These are phyloP conservation scores for Amanita brunnescens DNA, from an alignment of 768 basidiomycete species.

Conservation along the genomic window DNA sequence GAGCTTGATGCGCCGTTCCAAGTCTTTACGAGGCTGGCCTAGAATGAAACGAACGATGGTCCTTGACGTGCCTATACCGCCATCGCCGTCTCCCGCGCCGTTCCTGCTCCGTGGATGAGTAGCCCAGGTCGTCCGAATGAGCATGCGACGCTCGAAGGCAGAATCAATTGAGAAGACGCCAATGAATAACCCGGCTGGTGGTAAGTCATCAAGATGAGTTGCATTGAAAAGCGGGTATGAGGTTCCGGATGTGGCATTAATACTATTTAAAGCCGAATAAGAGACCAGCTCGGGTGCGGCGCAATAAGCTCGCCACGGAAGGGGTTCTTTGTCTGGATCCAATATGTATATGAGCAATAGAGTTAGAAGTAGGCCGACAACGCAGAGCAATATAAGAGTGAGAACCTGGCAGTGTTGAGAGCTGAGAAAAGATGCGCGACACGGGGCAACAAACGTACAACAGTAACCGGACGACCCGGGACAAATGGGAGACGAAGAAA, in stretches of 20 bases:
- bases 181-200: conserved; percentile 80
- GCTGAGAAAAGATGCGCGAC: conserved; percentile 1
- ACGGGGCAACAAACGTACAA: conserved; percentile 42
- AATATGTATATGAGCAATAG: conserved; percentile 85
- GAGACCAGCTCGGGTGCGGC: conserved; percentile 44
- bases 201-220: conserved; percentile 55
- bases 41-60: conserved; percentile 86
- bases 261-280: conserved; percentile 31
- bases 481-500: conserved; percentile 67
- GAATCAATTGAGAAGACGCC: conserved; percentile 90
- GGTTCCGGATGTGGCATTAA: conserved; percentile 24
- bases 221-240: conserved; percentile 56
- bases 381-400: conserved; percentile 54
- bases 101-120: conserved; percentile 69
- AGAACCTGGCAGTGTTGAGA: conserved; percentile 17
- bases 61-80: conserved; percentile 67
- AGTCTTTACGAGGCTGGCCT: conserved; percentile 72
- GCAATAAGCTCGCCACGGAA: conserved; percentile 94
- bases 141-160: conserved; percentile 74
- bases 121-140: conserved; percentile 88
- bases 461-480: conserved; percentile 72
- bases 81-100: conserved; percentile 63
- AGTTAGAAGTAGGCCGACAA: conserved; percentile 78
- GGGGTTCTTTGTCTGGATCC: conserved; percentile 91
- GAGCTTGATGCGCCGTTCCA: conserved; percentile 69